Conservation (phyloP, 208 protist genomes). For the Herpetomonas muscarum region DNA sequence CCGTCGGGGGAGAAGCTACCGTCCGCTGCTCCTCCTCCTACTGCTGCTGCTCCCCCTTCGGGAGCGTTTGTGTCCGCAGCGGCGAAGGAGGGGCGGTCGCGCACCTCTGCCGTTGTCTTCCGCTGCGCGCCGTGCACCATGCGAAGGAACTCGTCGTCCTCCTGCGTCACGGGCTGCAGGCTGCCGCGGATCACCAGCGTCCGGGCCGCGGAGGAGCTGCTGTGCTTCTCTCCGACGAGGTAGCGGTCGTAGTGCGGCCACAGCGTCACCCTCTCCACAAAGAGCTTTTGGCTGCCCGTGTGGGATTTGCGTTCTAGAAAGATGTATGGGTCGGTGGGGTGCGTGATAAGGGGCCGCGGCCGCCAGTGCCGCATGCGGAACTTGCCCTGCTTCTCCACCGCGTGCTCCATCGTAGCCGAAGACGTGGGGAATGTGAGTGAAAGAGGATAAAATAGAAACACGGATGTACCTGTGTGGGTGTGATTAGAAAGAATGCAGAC, state of each 20-base stretch:
- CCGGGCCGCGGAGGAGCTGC: not conserved
- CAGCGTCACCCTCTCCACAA: not conserved
- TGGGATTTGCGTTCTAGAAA: slow-evolving; percentile 5
- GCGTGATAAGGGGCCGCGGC: slow-evolving; percentile 3
- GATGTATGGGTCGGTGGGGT: slow-evolving; percentile 4
- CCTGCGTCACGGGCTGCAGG: too few species aligned
- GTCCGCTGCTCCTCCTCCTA: too few species aligned
- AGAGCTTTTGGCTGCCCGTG: slow-evolving; percentile 10
- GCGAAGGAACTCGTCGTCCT: too few species aligned
- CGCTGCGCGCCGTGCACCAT: too few species aligned
- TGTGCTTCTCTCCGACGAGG: not conserved
- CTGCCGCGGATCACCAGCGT: not conserved
- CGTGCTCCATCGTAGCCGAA: slow-evolving; percentile 1
- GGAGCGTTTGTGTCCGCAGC: too few species aligned
- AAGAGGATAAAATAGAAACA: not conserved
- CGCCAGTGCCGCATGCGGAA: not conserved
- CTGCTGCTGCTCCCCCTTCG: too few species aligned
- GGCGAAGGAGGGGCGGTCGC: too few species aligned
- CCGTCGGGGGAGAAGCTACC: too few species aligned
- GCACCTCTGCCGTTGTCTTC: too few species aligned
- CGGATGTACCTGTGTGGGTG: too few species aligned
- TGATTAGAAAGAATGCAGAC: too few species aligned
- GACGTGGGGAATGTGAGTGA: not conserved
- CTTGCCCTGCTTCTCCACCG: slow-evolving; percentile 9
- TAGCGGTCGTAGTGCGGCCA: slow-evolving; percentile 5